A percentile compares a stretch with the other conserved stretches of the same genome.
phyloP scores from a whole-genome alignment of 139 green algal species.

The Parachlorella kessleri region DNA sequence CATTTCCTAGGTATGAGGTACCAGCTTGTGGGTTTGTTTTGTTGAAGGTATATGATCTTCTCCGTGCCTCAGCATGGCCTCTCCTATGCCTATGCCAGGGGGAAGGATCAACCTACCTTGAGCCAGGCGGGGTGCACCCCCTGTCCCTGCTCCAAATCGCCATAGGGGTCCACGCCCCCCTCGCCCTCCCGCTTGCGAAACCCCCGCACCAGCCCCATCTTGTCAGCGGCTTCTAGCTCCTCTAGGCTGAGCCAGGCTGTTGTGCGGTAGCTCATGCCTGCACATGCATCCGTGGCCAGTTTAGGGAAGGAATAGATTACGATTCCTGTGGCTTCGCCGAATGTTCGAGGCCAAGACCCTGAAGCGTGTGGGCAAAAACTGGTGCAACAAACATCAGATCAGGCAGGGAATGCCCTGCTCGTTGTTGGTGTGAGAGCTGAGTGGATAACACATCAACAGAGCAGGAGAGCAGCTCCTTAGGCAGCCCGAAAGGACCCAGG shows the following conservation, averaged over 20 bases:
- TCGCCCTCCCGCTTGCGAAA: constrained; percentile 24
- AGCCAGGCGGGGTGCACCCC: constrained; percentile 52
- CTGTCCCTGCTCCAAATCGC: constrained; percentile 44
- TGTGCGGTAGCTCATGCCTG: constrained; percentile 5
- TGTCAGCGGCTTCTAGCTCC: not conserved
- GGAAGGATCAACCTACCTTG: not conserved
- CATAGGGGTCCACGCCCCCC: constrained; percentile 30
- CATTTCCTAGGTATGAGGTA: no score
- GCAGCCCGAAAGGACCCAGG: not conserved
- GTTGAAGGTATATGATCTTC: no score
- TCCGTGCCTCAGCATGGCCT: no score
- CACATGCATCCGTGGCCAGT: not conserved
- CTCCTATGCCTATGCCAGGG: no score
- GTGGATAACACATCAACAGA: not conserved
- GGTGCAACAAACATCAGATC: not conserved
- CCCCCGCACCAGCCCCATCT: constrained; percentile 30
- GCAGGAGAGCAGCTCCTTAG: not conserved
- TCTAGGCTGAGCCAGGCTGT: not conserved
- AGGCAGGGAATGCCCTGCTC: no score
- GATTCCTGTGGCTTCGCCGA: constrained; percentile 5
- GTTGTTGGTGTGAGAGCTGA: no score
- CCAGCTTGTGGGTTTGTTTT: no score
- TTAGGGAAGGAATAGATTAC: constrained; percentile 10
- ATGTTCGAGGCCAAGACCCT: not conserved
- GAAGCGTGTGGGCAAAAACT: not conserved